phyloP scores from a whole-genome alignment of 2,329 filamentous ascomycete species.

The Fusarium dlaminii region DNA sequence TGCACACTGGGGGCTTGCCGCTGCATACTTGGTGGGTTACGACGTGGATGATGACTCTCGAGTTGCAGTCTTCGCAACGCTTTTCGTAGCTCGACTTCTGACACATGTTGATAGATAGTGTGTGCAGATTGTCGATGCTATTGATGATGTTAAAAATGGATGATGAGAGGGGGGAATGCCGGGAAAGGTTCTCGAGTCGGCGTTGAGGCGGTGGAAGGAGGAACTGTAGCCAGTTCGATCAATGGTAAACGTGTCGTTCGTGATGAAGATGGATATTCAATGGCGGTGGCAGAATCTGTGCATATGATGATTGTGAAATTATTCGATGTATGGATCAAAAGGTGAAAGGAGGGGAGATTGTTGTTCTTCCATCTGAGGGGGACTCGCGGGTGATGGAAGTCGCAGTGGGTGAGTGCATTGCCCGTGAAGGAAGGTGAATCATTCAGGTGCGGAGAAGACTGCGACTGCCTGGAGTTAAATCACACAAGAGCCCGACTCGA shows the following conservation, averaged over 20 bases:
- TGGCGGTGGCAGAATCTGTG: background rate
- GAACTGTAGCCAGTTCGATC: background rate
- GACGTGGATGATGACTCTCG: background rate
- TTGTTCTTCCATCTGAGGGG: background rate
- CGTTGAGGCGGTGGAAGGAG: background rate
- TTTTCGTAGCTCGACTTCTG: background rate
- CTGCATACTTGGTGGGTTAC: background rate
- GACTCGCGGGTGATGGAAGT: background rate
- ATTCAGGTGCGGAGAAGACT: background rate
- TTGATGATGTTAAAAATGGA: background rate
- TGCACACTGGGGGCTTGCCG: background rate
- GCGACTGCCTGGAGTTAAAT: background rate
- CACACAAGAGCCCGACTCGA: no score
- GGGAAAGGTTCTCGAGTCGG: rapidly evolving
- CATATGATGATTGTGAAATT: background rate
- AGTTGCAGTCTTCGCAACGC: background rate
- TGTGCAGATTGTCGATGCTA: background rate
- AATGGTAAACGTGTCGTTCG: rapidly evolving
- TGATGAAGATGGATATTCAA: no score
- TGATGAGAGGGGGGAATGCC: background rate
- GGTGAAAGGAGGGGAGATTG: rapidly evolving
- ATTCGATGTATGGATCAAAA: background rate
- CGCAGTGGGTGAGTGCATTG: background rate
- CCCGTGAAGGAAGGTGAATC: background rate
- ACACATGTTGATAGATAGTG: background rate